Evolutionary conservation across 805 yeast genomes (phyloP).

Genomic region (Ogataea siamensis): DNA sequence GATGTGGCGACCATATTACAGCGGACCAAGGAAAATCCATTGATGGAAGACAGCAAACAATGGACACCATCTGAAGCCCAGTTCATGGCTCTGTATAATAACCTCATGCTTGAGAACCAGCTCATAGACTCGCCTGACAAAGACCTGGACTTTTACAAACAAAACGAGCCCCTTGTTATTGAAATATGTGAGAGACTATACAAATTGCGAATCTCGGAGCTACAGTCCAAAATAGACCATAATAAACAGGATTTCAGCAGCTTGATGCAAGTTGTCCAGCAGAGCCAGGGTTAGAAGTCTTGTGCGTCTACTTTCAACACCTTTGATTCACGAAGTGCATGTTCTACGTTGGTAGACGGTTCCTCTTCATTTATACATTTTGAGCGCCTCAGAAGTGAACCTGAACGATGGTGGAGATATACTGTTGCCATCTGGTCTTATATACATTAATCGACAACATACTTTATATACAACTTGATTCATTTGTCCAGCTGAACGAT

Average conservation of each 20-base stretch:
- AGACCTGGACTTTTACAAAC: conserved; percentile 12
- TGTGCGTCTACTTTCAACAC: neutral
- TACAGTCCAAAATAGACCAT: conserved; percentile 17
- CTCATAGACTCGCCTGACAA: conserved; percentile 11
- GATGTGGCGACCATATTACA: conserved; percentile 15
- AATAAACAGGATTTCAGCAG: conserved; percentile 18
- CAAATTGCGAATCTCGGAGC: conserved; percentile 21
- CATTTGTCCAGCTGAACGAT: conserved; percentile 18
- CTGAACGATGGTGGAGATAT: no score
- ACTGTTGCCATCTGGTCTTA: no score
- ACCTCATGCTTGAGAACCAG: conserved; percentile 20
- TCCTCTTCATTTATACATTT: no score
- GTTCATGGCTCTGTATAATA: conserved; percentile 20
- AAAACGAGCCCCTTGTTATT: conserved; percentile 22
- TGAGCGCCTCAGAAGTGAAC: no score
- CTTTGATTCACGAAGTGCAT: neutral
- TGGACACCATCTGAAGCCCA: conserved; percentile 18
- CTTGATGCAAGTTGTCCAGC: conserved; percentile 1
- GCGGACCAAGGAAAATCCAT: conserved; percentile 26
- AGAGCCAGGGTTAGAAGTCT: neutral
- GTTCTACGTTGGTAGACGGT: no score
- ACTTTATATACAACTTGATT: conserved; percentile 1
- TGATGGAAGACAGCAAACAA: conserved; percentile 18
- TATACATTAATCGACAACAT: neutral
- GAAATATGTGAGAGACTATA: conserved; percentile 26